A percentile compares a stretch with the other conserved stretches of the same genome.
Evolutionary conservation across 306 rosid species (phyloP).

Genomic region (Cucurbita ficifolia): DNA sequence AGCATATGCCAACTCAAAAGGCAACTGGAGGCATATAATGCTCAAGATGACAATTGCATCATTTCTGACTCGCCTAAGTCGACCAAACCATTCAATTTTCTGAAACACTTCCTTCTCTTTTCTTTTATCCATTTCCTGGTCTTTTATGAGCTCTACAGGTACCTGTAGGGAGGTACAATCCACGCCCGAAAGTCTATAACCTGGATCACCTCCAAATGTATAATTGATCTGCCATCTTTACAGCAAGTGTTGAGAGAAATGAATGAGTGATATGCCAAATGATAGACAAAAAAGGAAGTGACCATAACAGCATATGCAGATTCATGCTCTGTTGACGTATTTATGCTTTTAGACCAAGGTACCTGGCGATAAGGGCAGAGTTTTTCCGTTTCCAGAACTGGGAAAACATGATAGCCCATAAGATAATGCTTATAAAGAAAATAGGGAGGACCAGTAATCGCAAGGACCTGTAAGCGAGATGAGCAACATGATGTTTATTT

Average conservation of each 20-base stretch:
- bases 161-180: slow-evolving; percentile 35
- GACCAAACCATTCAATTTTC: slow-evolving; percentile 79
- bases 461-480: slow-evolving; percentile 42
- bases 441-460: slow-evolving; percentile 55
- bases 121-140: slow-evolving; percentile 40
- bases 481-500: neutral
- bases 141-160: slow-evolving; percentile 33
- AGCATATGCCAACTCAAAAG: slow-evolving; percentile 93
- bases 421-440: slow-evolving; percentile 55
- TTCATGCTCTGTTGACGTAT: neutral
- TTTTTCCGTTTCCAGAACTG: slow-evolving; percentile 98
- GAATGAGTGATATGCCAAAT: neutral
- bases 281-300: neutral
- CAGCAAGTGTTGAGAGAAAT: slow-evolving; percentile 2
- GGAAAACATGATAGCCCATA: slow-evolving; percentile 86
- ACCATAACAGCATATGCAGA: neutral
- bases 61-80: slow-evolving; percentile 72
- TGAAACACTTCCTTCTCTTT: slow-evolving; percentile 57
- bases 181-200: slow-evolving; percentile 32
- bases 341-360: neutral
- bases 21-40: slow-evolving; percentile 90
- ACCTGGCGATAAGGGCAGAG: slow-evolving; percentile 83
- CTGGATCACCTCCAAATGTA: slow-evolving; percentile 33
- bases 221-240: slow-evolving; percentile 71
- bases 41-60: slow-evolving; percentile 65